Conservation (phyloP, 208 protist species). For the Acanthamoeba lenticulata region DNA sequence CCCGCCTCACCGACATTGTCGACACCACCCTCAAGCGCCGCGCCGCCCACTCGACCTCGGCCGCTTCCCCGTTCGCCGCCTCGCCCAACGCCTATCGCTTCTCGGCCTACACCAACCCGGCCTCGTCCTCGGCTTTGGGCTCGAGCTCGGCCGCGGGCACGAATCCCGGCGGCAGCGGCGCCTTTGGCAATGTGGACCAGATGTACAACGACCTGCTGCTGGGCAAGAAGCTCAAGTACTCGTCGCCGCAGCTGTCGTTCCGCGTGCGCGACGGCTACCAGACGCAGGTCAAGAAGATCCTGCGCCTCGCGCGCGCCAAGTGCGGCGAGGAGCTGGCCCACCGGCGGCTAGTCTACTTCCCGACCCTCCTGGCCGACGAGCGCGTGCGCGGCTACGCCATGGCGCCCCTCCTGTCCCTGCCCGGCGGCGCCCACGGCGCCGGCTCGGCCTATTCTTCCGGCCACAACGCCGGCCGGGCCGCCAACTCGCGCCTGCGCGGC, state of each 20-base stretch:
- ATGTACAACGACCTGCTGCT: conserved; percentile 24
- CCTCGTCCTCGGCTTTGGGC: neutral
- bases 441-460: too few species aligned
- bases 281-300: conserved; percentile 16
- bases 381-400: neutral
- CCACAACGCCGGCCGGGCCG: too few species aligned
- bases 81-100: conserved; percentile 32
- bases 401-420: neutral
- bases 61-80: neutral
- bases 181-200: neutral
- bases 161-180: neutral
- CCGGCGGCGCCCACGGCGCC: neutral
- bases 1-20: neutral
- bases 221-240: conserved; percentile 53
- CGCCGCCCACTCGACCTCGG: neutral
- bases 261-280: neutral
- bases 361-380: conserved; percentile 9
- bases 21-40: conserved; percentile 16
- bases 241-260: conserved; percentile 52
- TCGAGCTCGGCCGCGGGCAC: neutral
- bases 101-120: neutral
- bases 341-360: conserved; percentile 27
- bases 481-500: too few species aligned
- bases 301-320: neutral
- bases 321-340: neutral